Percentiles rank a stretch among this genome's conserved stretches.
These are phyloP conservation scores for Hyaloscypha hepaticicola DNA, from an alignment of 495 filamentous ascomycete genomes.

Conservation along the genomic window DNA sequence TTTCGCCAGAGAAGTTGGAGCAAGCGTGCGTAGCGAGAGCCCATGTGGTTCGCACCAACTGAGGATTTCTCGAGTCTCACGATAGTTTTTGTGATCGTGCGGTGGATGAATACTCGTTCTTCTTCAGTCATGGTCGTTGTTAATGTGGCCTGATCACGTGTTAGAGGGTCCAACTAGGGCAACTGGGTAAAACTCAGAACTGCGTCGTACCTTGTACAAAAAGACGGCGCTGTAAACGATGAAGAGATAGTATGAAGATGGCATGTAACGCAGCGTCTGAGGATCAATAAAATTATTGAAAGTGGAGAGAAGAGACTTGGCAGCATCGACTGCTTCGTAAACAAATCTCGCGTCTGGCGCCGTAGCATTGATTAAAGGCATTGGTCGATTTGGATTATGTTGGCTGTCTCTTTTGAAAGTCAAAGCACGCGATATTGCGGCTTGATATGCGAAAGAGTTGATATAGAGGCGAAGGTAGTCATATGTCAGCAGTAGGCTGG, in stretches of 20 bases:
- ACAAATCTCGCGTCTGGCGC: slow-evolving; percentile 62
- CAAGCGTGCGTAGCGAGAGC: slow-evolving; percentile 29
- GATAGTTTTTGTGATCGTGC: slow-evolving; percentile 32
- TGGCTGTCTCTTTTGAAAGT: slow-evolving; percentile 49
- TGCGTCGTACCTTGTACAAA: slow-evolving; percentile 27
- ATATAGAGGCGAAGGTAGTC: slow-evolving; percentile 65
- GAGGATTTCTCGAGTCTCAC: slow-evolving; percentile 29
- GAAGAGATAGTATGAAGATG: slow-evolving; percentile 57
- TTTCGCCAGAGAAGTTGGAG: slow-evolving; percentile 33
- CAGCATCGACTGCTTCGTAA: slow-evolving; percentile 61
- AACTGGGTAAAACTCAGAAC: background rate
- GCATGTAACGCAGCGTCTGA: slow-evolving; percentile 58
- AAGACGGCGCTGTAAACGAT: slow-evolving; percentile 39
- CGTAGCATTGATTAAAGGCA: slow-evolving; percentile 40
- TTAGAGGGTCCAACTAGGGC: background rate
- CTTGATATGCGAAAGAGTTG: slow-evolving; percentile 67
- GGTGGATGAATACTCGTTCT: slow-evolving; percentile 25
- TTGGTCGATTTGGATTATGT: slow-evolving; percentile 33
- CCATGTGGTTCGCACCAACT: slow-evolving; percentile 32
- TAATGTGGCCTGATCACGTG: slow-evolving; percentile 21
- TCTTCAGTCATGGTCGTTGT: slow-evolving; percentile 34
- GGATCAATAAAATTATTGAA: slow-evolving; percentile 55
- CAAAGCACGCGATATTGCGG: slow-evolving; percentile 60
- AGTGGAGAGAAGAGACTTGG: slow-evolving; percentile 56
- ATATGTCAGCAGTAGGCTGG: slow-evolving; percentile 58